phyloP scores from a whole-genome alignment of 805 yeast species.

The Pichia manshurica region DNA sequence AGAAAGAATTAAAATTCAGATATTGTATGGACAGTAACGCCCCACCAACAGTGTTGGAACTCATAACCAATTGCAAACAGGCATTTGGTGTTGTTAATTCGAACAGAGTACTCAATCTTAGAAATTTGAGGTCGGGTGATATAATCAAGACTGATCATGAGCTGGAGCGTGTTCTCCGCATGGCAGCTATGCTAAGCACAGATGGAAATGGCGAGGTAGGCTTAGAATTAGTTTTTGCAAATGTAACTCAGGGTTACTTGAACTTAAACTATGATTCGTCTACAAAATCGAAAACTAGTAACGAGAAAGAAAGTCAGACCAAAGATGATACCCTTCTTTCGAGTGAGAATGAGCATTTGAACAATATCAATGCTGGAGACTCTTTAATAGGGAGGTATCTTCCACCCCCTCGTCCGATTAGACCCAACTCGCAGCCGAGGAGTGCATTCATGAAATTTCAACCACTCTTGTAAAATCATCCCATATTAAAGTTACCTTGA shows the following conservation, averaged over 20 bases:
- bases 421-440: constrained; percentile 8
- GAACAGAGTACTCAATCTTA: constrained; percentile 32
- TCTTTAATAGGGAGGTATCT: constrained; percentile 13
- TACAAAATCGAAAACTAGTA: constrained; percentile 1
- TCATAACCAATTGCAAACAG: constrained; percentile 68
- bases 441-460: constrained; percentile 26
- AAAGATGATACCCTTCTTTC: no score
- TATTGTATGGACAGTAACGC: constrained; percentile 62
- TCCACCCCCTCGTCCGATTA: constrained; percentile 16
- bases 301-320: neutral
- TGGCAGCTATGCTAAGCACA: constrained; percentile 16
- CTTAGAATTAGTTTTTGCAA: constrained; percentile 34
- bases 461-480: constrained; percentile 21
- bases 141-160: constrained; percentile 41
- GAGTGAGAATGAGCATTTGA: no score
- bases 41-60: constrained; percentile 73
- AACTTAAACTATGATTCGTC: constrained; percentile 25
- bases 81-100: constrained; percentile 56
- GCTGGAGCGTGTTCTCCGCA: constrained; percentile 39
- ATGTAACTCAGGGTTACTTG: constrained; percentile 24
- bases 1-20: constrained; percentile 54
- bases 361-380: constrained; percentile 1
- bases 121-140: constrained; percentile 27
- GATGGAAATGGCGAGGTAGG: constrained; percentile 30
- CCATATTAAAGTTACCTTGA: no score